Evolutionary conservation across 106 monocot species (phyloP).

Genomic region (Allium cepa): DNA sequence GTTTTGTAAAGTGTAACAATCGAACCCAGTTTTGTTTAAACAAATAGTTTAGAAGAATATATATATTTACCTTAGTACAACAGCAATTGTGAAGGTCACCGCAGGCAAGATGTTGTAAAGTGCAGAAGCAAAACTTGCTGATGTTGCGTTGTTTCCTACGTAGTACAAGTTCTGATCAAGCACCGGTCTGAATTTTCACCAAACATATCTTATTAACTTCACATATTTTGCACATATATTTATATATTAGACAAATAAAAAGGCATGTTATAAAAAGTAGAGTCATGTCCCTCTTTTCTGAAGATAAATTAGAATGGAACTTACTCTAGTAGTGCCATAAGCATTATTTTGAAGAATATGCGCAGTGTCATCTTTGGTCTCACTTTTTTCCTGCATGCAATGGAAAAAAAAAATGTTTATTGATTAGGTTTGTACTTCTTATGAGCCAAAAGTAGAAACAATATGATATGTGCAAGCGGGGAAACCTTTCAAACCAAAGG

Average conservation of each 20-base stretch:
- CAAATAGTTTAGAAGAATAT: too few relatives aligned
- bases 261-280: too few relatives aligned
- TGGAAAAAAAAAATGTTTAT: background rate
- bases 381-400: conserved; percentile 27
- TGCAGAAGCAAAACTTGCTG: conserved; percentile 58
- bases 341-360: conserved; percentile 52
- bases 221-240: too few relatives aligned
- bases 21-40: background rate
- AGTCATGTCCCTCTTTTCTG: too few relatives aligned
- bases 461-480: background rate
- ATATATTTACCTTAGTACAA: conserved; percentile 35
- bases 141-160: conserved; percentile 62
- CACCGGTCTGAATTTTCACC: conserved; percentile 41
- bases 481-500: conserved; percentile 37
- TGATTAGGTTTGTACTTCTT: background rate
- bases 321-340: conserved; percentile 70
- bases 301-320: background rate
- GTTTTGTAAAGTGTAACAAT: too few relatives aligned
- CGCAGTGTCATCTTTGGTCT: conserved; percentile 58
- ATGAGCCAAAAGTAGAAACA: background rate
- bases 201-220: too few relatives aligned
- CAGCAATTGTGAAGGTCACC: conserved; percentile 62
- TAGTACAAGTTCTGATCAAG: conserved; percentile 85
- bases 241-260: too few relatives aligned
- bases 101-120: conserved; percentile 72